These are phyloP conservation scores for Trypanosomatidae sp. DNA, from an alignment of 208 protist genomes.

Conservation along the genomic window DNA sequence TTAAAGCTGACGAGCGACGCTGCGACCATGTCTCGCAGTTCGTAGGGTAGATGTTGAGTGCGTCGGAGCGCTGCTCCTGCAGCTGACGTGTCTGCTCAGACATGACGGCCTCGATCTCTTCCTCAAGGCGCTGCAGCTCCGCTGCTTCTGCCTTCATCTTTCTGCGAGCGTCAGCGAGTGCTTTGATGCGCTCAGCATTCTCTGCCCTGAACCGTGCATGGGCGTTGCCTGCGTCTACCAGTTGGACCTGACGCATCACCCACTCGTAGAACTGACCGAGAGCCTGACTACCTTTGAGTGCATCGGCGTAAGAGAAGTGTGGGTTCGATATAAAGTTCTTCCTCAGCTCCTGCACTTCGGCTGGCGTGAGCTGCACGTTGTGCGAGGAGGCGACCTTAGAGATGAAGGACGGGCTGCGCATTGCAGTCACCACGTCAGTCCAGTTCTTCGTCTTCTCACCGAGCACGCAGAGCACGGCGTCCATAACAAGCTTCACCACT, in stretches of 20 bases:
- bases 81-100: slow-evolving; percentile 8
- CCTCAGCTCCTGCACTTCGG: slow-evolving; percentile 23
- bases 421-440: slow-evolving; percentile 34
- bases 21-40: background rate
- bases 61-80: background rate
- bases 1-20: background rate
- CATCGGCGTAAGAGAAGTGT: slow-evolving; percentile 53
- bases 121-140: slow-evolving; percentile 32
- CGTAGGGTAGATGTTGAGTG: background rate
- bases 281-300: slow-evolving; percentile 50
- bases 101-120: slow-evolving; percentile 35
- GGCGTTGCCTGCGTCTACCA: slow-evolving; percentile 21
- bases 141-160: slow-evolving; percentile 24
- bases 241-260: slow-evolving; percentile 51
- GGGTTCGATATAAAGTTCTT: slow-evolving; percentile 33
- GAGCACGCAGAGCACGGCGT: slow-evolving; percentile 53
- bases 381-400: slow-evolving; percentile 44
- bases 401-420: slow-evolving; percentile 50
- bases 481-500: slow-evolving; percentile 70
- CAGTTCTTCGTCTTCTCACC: slow-evolving; percentile 44
- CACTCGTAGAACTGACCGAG: slow-evolving; percentile 59
- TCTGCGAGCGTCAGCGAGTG: slow-evolving; percentile 13
- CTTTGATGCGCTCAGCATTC: slow-evolving; percentile 11
- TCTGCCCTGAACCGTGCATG: slow-evolving; percentile 10
- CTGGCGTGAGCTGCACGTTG: slow-evolving; percentile 27